These are phyloP conservation scores for Microdochium trichocladiopsis DNA, from an alignment of 2,329 filamentous ascomycete genomes.

Conservation along the genomic window DNA sequence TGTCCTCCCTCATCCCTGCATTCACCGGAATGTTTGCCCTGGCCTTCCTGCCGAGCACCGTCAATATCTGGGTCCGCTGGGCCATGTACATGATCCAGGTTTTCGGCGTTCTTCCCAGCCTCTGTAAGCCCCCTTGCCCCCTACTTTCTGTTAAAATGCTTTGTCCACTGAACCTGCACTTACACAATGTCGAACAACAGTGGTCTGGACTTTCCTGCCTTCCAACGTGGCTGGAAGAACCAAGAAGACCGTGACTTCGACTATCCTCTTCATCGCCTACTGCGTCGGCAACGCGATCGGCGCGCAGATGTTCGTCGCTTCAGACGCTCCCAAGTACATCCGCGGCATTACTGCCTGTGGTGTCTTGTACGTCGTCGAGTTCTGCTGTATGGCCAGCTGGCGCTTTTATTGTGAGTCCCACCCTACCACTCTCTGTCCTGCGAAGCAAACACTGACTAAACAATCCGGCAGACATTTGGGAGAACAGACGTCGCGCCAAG, in stretches of 20 bases:
- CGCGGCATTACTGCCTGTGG: constrained; percentile 12
- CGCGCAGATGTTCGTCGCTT: constrained; percentile 13
- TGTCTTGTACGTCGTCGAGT: constrained; percentile 16
- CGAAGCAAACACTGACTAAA: too few relatives aligned
- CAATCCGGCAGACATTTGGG: constrained; percentile 13
- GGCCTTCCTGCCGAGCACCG: constrained; percentile 14
- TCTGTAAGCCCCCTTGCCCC: constrained; percentile 8
- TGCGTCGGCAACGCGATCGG: constrained; percentile 10
- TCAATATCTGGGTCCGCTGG: constrained; percentile 19
- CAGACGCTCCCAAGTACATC: constrained; percentile 10
- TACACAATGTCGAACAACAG: background rate
- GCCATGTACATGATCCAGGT: constrained; percentile 22
- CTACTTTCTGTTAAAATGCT: background rate
- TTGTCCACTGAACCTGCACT: background rate
- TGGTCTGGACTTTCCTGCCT: constrained; percentile 24
- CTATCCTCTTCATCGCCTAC: constrained; percentile 10
- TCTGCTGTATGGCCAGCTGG: constrained; percentile 14
- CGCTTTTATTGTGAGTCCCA: constrained; percentile 15
- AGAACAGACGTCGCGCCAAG: constrained; percentile 14
- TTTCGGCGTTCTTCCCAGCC: constrained; percentile 15
- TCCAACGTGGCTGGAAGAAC: constrained; percentile 15
- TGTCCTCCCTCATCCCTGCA: constrained; percentile 19
- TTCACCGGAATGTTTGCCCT: constrained; percentile 22
- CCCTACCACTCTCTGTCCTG: too few relatives aligned
- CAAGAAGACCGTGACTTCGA: constrained; percentile 11